Percentiles rank a stretch among this genome's conserved stretches.
phyloP scores from a whole-genome alignment of 2,329 filamentous ascomycete genomes.

The Nigrospora sphaerica region DNA sequence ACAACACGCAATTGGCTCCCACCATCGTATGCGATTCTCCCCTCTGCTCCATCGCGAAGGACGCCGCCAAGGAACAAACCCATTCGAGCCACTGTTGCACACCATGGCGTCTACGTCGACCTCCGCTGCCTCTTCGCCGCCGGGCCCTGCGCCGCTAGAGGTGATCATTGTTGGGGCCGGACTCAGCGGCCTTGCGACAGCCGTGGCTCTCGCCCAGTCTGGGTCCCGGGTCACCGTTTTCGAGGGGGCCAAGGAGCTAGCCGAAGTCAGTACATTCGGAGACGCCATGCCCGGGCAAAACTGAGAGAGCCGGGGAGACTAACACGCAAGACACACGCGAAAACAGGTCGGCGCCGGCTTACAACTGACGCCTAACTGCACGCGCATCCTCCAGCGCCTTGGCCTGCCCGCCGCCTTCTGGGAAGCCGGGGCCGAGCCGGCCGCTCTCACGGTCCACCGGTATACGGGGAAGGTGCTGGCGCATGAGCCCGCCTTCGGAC shows the following conservation, averaged over 20 bases:
- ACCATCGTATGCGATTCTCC: no score
- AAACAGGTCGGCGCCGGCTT: conserved; percentile 43
- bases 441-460: conserved; percentile 40
- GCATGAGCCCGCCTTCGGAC: conserved; percentile 42
- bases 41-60: no score
- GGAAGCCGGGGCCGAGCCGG: conserved; percentile 31
- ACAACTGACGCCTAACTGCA: conserved; percentile 44
- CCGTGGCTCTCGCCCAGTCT: conserved; percentile 27
- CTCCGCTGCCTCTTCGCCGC: background rate
- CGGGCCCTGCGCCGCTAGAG: conserved; percentile 13
- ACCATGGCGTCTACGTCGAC: background rate
- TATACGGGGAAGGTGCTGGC: conserved; percentile 46
- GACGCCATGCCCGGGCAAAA: no score
- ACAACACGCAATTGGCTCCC: no score
- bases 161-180: conserved; percentile 35
- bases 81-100: no score
- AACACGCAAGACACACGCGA: background rate
- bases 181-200: conserved; percentile 31
- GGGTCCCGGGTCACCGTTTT: conserved; percentile 33
- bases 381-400: conserved; percentile 42
- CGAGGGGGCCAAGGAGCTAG: conserved; percentile 30
- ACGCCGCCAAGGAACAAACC: no score
- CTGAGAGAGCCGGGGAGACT: conserved; percentile 2
- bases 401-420: conserved; percentile 37
- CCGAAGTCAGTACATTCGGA: conserved; percentile 29